Evolutionary conservation across 139 green algal genomes (phyloP).

Genomic region (Ettlia oleoabundans): DNA sequence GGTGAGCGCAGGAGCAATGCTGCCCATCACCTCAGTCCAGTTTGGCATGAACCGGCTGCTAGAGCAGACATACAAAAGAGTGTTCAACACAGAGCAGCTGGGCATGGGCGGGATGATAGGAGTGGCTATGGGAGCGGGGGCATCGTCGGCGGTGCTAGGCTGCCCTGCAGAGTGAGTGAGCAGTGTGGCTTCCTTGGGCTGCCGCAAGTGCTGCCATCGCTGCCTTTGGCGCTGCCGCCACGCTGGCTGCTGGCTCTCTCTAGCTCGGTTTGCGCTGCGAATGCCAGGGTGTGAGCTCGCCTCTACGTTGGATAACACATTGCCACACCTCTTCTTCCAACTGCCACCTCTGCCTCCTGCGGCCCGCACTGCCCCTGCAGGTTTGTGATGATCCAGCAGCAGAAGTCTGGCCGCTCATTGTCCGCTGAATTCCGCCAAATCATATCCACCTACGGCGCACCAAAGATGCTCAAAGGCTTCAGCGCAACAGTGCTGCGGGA

Average conservation of each 20-base stretch:
- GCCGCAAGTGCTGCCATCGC: no score
- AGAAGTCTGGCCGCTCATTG: slow-evolving; percentile 71
- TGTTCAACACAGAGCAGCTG: not conserved
- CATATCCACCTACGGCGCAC: slow-evolving; percentile 48
- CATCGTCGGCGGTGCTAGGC: slow-evolving; percentile 70
- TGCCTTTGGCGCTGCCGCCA: no score
- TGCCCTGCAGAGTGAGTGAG: slow-evolving; percentile 70
- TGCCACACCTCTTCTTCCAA: no score
- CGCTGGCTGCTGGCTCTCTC: no score
- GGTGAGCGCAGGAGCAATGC: slow-evolving; percentile 86
- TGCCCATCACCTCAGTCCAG: slow-evolving; percentile 90
- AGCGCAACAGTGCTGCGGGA: slow-evolving; percentile 65
- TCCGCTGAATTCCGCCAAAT: slow-evolving; percentile 52
- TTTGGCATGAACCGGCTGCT: slow-evolving; percentile 82
- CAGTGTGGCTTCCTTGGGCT: no score
- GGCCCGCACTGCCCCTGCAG: no score
- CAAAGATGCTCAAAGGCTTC: slow-evolving; percentile 68
- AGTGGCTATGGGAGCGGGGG: slow-evolving; percentile 62
- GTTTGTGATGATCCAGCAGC: slow-evolving; percentile 93
- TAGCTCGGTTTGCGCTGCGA: no score
- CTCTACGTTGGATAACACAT: no score
- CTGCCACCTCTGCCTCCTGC: no score
- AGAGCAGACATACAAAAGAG: slow-evolving; percentile 31
- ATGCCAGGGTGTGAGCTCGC: no score
- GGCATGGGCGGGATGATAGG: slow-evolving; percentile 31